These are phyloP conservation scores for Pythium phragmiticola DNA, from an alignment of 352 stramenopile species.

Conservation along the genomic window DNA sequence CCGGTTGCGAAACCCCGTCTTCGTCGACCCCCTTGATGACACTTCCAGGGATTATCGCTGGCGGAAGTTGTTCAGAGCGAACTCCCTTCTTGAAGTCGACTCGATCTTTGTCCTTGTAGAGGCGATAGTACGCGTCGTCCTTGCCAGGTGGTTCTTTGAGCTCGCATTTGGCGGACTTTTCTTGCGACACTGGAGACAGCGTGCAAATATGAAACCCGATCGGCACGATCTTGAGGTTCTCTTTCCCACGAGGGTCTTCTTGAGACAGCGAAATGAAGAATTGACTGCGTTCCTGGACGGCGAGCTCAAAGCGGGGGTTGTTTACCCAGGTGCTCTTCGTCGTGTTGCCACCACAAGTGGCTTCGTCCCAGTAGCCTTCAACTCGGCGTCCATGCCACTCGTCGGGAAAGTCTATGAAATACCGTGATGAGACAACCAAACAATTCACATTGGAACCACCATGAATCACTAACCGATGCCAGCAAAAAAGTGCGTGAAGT, in stretches of 20 bases:
- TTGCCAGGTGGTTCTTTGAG: constrained; percentile 66
- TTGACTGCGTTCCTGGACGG: constrained; percentile 52
- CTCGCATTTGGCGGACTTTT: constrained; percentile 46
- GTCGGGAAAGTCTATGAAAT: constrained; percentile 79
- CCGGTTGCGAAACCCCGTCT: constrained; percentile 64
- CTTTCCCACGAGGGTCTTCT: constrained; percentile 73
- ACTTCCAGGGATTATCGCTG: constrained; percentile 73
- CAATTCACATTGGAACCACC: not conserved
- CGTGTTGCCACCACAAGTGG: constrained; percentile 74
- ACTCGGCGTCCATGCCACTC: constrained; percentile 78
- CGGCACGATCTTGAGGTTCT: constrained; percentile 71
- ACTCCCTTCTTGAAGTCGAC: constrained; percentile 59
- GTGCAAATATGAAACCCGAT: constrained; percentile 85
- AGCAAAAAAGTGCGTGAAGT: constrained; percentile 91
- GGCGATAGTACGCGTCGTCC: constrained; percentile 59
- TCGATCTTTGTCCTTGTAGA: constrained; percentile 66
- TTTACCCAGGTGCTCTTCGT: constrained; percentile 87
- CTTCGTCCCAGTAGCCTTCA: constrained; percentile 76
- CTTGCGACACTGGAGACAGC: constrained; percentile 24
- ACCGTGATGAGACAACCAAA: not conserved
- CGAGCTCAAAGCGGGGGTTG: constrained; percentile 83
- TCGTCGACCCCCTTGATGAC: constrained; percentile 63
- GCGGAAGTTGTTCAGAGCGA: constrained; percentile 48
- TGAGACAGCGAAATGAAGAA: constrained; percentile 81
- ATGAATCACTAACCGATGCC: constrained; percentile 60